Percentiles rank a stretch among this genome's conserved stretches.
Conservation (phyloP, 1,284 basidiomycete genomes). For the Mycosarcoma mackinlayi region DNA sequence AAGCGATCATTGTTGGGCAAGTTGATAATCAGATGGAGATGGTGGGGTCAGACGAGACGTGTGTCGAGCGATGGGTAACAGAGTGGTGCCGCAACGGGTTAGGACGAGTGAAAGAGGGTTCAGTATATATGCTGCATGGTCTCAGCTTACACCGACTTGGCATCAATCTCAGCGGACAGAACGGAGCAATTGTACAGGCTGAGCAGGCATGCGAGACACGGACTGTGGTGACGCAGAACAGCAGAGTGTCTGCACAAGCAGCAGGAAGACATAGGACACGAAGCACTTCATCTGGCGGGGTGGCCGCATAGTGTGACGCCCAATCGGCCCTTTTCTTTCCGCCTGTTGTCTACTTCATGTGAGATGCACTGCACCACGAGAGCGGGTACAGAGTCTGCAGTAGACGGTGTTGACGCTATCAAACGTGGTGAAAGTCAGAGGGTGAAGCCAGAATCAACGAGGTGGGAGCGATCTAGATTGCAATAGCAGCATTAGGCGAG, state of each 20-base stretch:
- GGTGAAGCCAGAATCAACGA: slow-evolving; percentile 3
- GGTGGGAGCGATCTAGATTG: slow-evolving; percentile 4
- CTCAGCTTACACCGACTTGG: slow-evolving; percentile 1
- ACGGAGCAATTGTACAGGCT: neutral
- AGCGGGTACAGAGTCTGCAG: neutral
- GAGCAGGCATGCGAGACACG: slow-evolving; percentile 7
- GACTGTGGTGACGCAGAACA: neutral
- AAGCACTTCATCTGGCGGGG: slow-evolving; percentile 4
- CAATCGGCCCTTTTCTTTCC: neutral
- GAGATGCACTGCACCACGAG: neutral
- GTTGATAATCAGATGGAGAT: neutral
- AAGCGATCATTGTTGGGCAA: slow-evolving; percentile 34
- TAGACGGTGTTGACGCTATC: no score
- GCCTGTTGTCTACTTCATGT: no score
- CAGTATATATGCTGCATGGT: slow-evolving; percentile 16
- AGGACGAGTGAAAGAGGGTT: neutral
- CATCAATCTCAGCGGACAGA: neutral
- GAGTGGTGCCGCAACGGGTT: no score
- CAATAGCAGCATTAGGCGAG: slow-evolving; percentile 17
- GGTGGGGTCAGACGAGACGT: neutral
- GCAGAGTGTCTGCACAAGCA: neutral
- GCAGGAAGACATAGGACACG: slow-evolving; percentile 1
- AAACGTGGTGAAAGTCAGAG: neutral
- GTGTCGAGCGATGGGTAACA: neutral
- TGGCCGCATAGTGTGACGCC: slow-evolving; percentile 2